phyloP scores from a whole-genome alignment of 345 rosid genomes.

The Turritis glabra region DNA sequence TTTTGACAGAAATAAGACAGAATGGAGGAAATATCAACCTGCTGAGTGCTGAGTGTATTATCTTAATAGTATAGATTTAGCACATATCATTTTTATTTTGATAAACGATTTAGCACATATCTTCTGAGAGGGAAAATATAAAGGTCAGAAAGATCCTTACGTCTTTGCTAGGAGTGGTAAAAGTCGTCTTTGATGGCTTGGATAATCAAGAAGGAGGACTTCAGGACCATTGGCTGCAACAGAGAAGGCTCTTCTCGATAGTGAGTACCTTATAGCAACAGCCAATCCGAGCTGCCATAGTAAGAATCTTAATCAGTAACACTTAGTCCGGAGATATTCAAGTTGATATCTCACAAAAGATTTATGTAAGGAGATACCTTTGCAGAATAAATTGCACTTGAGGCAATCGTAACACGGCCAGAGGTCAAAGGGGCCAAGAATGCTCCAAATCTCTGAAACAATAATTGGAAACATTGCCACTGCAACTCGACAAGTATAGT shows the following conservation, averaged over 20 bases:
- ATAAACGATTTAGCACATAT: no score
- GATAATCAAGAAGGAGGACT: constrained; percentile 89
- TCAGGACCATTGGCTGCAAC: constrained; percentile 68
- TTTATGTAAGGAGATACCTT: constrained; percentile 49
- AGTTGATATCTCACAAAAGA: neutral
- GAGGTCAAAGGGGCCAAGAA: constrained; percentile 92
- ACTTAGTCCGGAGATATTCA: constrained; percentile 3
- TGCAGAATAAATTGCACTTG: constrained; percentile 58
- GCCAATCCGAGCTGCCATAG: constrained; percentile 67
- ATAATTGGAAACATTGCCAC: constrained; percentile 15
- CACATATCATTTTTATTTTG: no score
- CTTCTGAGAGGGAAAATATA: no score
- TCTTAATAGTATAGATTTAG: no score
- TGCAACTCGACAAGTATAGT: neutral
- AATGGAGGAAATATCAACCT: no score
- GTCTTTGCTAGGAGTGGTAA: constrained; percentile 94
- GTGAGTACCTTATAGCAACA: constrained; percentile 76
- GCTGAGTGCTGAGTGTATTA: no score
- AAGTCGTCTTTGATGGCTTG: constrained; percentile 89
- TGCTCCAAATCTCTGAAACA: constrained; percentile 88
- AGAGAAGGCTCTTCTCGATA: constrained; percentile 87
- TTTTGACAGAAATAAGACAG: no score
- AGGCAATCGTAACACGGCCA: constrained; percentile 82
- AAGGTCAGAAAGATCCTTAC: no score
- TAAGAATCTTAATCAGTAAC: constrained; percentile 12